phyloP scores from a whole-genome alignment of 805 yeast genomes.

The Wickerhamiella cacticola region DNA sequence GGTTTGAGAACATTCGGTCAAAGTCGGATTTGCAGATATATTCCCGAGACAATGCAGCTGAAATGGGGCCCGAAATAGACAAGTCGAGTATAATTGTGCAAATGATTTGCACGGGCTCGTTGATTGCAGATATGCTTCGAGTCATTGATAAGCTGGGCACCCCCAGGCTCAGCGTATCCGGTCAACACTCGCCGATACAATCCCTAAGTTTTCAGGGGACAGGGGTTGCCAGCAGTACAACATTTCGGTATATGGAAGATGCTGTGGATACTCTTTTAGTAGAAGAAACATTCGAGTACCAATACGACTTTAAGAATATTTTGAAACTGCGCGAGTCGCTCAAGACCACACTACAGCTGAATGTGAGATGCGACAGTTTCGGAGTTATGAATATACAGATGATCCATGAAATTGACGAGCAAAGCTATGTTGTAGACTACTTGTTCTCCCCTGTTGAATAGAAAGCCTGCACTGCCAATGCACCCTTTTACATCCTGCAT shows the following conservation, averaged over 20 bases:
- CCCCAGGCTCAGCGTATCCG: neutral
- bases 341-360: neutral
- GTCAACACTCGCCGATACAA: neutral
- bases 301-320: constrained; percentile 8
- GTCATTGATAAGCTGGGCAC: constrained; percentile 1
- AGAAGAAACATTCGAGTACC: neutral
- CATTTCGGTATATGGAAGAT: neutral
- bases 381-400: constrained; percentile 11
- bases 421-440: constrained; percentile 1
- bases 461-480: neutral
- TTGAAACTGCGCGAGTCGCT: constrained; percentile 1
- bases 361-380: constrained; percentile 4
- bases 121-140: neutral
- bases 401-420: constrained; percentile 10
- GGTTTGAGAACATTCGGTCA: constrained; percentile 5
- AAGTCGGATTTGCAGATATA: constrained; percentile 5
- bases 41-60: neutral
- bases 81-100: neutral
- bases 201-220: neutral
- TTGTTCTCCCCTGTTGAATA: neutral
- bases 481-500: no score
- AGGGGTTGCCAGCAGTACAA: neutral
- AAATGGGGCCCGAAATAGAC: constrained; percentile 1
- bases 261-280: constrained; percentile 5
- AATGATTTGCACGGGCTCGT: constrained; percentile 2